Evolutionary conservation across 345 rosid species (phyloP).

Genomic region (Sonneratia caseolaris): DNA sequence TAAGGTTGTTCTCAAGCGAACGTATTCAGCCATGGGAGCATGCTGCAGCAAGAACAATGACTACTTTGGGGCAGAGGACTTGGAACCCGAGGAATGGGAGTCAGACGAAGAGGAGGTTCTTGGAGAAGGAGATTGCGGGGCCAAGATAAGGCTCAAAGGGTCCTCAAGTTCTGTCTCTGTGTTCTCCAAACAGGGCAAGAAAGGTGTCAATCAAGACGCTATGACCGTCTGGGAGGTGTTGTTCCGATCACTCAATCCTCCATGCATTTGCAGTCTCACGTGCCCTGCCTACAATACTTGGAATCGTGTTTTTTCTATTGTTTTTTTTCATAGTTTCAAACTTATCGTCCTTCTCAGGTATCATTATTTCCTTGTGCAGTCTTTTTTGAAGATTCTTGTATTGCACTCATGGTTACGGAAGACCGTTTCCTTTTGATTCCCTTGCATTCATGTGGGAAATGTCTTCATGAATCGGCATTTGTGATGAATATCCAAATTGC

Average conservation of each 20-base stretch:
- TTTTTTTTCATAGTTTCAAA: no score
- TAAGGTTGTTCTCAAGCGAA: not conserved
- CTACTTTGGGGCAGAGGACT: conserved; percentile 16
- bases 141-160: conserved; percentile 44
- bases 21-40: conserved; percentile 47
- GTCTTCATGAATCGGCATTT: no score
- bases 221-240: conserved; percentile 95
- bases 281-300: not conserved
- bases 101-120: conserved; percentile 15
- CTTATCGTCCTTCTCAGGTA: no score
- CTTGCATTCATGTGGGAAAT: no score
- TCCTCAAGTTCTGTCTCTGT: conserved; percentile 53
- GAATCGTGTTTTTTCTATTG: not conserved
- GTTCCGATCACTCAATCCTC: not conserved
- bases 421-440: no score
- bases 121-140: conserved; percentile 38
- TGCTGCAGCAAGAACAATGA: conserved; percentile 49
- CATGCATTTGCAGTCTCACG: not conserved
- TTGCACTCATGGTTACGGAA: no score
- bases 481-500: no score
- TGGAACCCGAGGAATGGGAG: conserved; percentile 15
- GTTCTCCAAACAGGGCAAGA: conserved; percentile 71
- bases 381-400: no score
- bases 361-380: no score
- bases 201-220: conserved; percentile 84